Evolutionary conservation across 495 filamentous ascomycete species (phyloP), one percentile per base, ranked within the genome.

Genomic region (Aspergillus carlsbadensis): DNA sequence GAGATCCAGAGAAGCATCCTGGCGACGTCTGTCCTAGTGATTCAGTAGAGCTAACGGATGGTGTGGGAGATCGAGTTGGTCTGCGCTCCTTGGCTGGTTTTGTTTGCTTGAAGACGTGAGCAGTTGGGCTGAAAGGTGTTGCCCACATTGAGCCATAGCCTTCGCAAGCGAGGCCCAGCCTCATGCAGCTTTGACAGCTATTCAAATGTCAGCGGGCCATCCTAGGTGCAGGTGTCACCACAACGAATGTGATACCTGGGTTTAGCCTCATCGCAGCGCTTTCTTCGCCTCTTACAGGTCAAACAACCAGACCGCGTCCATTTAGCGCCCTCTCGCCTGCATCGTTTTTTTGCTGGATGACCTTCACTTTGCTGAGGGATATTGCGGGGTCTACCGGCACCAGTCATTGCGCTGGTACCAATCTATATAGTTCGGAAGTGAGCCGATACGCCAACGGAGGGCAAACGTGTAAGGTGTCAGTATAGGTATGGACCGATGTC

Each of bases 61-160:
- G 35, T 18, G 62, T 54, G 48, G 70, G 60, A 1, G 69, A 74
- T 21, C 46, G 13, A 54, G 58, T 73, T 10, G 65, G 37, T 47
- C 65, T 54, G 10, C 61, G 61, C 40, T 67, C 63, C 54, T 72
- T 77, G 35, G 61, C n/a, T 11, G 42, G 15, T 43, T 56, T 57
- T n/a, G 35, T n/a, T 22, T 61, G 46, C 33, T 67, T 64, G 37
- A 75, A 75, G 11, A 71, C 61, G 15, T 65, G 59, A 24, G 71
- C 63, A 1, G 67, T 66, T 15, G 72, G 73, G 15, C 69, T 62
- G 10, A 78, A 54, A 3, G 75, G 73, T 39, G 63, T 59, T 51
- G 70, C 68, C 75, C 75, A 78, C 39, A 76, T 67, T n/a, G 70
- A 74, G 6, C 69, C 65, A 64, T 78, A 78, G 35, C 75, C 75